Base-by-base conservation (phyloP, 2,329 filamentous ascomycete genomes). In the Fusarium multiceps region DNA sequence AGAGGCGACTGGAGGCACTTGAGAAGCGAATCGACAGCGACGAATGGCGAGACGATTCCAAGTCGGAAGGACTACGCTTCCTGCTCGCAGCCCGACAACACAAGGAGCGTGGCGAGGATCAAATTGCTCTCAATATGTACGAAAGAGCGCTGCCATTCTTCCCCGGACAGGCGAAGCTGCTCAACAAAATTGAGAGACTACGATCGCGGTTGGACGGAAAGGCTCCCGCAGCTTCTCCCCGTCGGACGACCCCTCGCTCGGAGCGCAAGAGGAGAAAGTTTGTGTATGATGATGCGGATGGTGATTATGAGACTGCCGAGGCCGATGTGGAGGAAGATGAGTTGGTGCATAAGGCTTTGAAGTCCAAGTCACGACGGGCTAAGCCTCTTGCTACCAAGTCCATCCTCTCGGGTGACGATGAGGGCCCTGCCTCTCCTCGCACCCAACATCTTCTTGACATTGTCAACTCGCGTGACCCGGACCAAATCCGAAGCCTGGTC, bases 41-140 rank as follows among this genome's bases (percentile, higher is more conserved):
- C 21, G 87, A 85, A 45, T 83, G 82, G 63, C 76, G 78, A 47
- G 93, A 94, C 40, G 93, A 97, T 73, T 84, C 86, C 27, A 89
- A 92, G 55, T 90, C 93, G 0, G 93, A 97, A 68, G 96, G 95
- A 0, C 80, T 98, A 28, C 92, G 93, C 13, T 93, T 92, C 74
- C 82, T 98, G 34, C 85, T 98, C n/a, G 93, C 96, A 86, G 95
- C 93, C 2, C 92, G 96, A 71, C 94, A 98, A 78, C 92, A 97
- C 76, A 94, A 94, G 76, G 93, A 93, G 55, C 87, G 89, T 6
- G 93, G 93, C 3, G 93, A 98, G 72, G 90, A 97, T 54, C 84
- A 83, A 6, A 92, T 88, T 34, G 93, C 94, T 0, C 81, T 98
- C 63, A 89, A 89, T 72, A 95, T 96, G 89, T 98, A 97, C 76